Percentiles rank a stretch among this genome's conserved stretches.
These are phyloP conservation scores for Linderniella brevidens DNA, from an alignment of 257 asterid genomes.

Conservation along the genomic window DNA sequence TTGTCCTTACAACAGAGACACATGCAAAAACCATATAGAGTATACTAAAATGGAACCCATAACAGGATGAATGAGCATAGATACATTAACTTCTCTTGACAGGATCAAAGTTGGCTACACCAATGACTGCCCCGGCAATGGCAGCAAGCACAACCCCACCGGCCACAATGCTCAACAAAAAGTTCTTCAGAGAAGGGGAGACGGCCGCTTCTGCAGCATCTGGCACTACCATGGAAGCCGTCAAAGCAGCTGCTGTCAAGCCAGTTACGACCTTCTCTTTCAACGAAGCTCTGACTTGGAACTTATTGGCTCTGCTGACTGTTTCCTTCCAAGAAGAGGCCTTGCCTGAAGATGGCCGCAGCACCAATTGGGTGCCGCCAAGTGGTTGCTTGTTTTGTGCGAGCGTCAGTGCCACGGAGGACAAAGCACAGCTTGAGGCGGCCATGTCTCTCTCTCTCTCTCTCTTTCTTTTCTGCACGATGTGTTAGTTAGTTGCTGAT, in stretches of 20 bases:
- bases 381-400: too few species aligned
- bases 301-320: conserved; percentile 21
- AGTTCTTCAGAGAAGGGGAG: conserved; percentile 75
- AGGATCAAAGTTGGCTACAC: conserved; percentile 78
- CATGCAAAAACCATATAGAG: too few species aligned
- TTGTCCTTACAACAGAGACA: too few species aligned
- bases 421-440: too few species aligned
- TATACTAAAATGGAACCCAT: too few species aligned
- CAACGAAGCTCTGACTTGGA: conserved; percentile 47
- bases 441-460: too few species aligned
- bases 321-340: conserved; percentile 13
- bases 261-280: conserved; percentile 71
- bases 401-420: too few species aligned
- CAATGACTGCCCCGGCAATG: conserved; percentile 45
- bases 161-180: conserved; percentile 66
- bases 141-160: conserved; percentile 65
- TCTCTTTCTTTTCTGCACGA: too few species aligned
- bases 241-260: conserved; percentile 62
- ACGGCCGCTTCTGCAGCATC: conserved; percentile 72
- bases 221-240: conserved; percentile 57
- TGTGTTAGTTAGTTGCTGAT: too few species aligned
- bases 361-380: neutral
- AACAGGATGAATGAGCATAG: too few species aligned
- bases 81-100: conserved; percentile 48
- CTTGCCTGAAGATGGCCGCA: conserved; percentile 22